Evolutionary conservation across 805 yeast genomes (phyloP).

Genomic region (Wickerhamiella shivajii): DNA sequence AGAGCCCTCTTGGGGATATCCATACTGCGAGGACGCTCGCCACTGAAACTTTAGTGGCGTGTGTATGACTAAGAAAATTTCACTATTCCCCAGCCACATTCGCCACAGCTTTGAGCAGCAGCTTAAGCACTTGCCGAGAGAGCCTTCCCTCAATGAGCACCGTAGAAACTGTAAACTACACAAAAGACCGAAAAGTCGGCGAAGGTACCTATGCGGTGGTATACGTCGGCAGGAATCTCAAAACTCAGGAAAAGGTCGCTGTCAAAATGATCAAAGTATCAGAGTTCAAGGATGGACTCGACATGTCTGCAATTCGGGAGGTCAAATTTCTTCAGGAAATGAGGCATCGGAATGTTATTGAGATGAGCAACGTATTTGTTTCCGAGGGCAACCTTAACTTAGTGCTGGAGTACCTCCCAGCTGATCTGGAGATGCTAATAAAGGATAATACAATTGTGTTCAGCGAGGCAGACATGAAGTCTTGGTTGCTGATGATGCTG

Average conservation of each 20-base stretch:
- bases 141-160: too few species aligned
- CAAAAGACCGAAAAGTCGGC: conserved; percentile 71
- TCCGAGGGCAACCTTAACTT: conserved; percentile 51
- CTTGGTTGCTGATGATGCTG: conserved; percentile 89
- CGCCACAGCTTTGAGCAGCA: too few species aligned
- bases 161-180: too few species aligned
- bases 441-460: conserved; percentile 66
- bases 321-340: conserved; percentile 75
- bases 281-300: conserved; percentile 87
- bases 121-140: too few species aligned
- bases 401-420: conserved; percentile 85
- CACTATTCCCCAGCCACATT: too few species aligned
- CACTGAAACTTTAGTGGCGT: too few species aligned
- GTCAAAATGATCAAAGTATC: conserved; percentile 92
- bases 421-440: conserved; percentile 80
- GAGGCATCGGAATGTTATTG: conserved; percentile 76
- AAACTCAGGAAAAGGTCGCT: conserved; percentile 53
- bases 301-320: conserved; percentile 94
- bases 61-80: too few species aligned
- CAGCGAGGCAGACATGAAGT: conserved; percentile 72
- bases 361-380: conserved; percentile 74
- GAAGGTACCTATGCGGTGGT: conserved; percentile 99
- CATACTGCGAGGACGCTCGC: too few species aligned
- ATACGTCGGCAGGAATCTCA: conserved; percentile 49
- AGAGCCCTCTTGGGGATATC: conserved; percentile 12